Evolutionary conservation across 1,139 yeast genomes (phyloP), one percentile per base, ranked within the genome.

Genomic region (Kodamaea fungicola): DNA sequence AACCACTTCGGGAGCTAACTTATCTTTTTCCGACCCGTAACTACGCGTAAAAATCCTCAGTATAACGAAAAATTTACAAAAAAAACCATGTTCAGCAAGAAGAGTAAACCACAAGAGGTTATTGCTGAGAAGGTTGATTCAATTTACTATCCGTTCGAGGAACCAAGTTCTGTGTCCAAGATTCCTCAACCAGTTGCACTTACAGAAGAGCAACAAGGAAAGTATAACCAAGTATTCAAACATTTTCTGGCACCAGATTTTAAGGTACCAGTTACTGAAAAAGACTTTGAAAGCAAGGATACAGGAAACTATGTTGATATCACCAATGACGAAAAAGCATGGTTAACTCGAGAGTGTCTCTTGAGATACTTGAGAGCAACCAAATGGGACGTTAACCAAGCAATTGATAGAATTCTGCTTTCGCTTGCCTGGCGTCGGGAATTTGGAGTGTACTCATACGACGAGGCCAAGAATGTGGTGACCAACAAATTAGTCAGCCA

Each of bases 111-210:
- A 19, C 36, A 28, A 8, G 25, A 32, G 16, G 23, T 21, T 6
- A 13, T 25, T 28, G 28, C 28, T 19, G 32, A 32, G 22, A 28
- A 34, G 31, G 39, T 50, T 23, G 50, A 49, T 37, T 45, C 43
- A 22, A 59, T 55, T 3, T 55, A 50, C 38, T 42, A 59, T 7
- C 92, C 94, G 2, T 82, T 84, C 50, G 64, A 61, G 7, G 50
- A 50, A 1, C 77, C 85, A 1, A 73, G 83, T 3, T 41, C 54
- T 1, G 57, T 59, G 24, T 64, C 83, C 28, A 57, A 55, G 29
- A 74, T 80, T 3, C 92, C 92, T 0, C 53, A 57, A 31, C 76
- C 70, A 12, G 57, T 57, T 6, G 59, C 66, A 34, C 66, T 90
- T 33, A 67, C 75, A 1, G 37, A 33, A 6, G 41, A 41, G 12